These are phyloP conservation scores for Pseudogymnoascus pannorum DNA, from an alignment of 2,329 filamentous ascomycete species.

Conservation along the genomic window DNA sequence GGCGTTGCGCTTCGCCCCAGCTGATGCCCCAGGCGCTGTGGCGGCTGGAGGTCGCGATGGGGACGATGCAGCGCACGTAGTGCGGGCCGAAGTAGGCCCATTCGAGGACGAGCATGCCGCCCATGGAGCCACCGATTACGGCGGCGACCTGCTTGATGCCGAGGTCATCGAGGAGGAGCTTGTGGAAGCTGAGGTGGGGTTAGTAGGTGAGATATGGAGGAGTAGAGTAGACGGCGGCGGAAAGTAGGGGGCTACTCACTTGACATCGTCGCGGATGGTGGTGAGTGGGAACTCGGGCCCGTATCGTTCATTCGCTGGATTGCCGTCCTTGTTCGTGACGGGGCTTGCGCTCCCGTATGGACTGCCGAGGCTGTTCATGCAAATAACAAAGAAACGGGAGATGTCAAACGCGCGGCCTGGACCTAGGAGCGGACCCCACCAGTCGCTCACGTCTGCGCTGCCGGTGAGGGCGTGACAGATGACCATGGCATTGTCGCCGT, in stretches of 20 bases:
- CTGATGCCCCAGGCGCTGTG: constrained; percentile 89
- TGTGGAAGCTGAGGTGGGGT: constrained; percentile 57
- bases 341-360: constrained; percentile 84
- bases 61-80: constrained; percentile 73
- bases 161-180: constrained; percentile 69
- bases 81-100: constrained; percentile 87
- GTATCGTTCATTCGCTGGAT: constrained; percentile 66
- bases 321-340: constrained; percentile 79
- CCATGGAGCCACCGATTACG: constrained; percentile 77
- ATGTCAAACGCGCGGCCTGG: constrained; percentile 74
- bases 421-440: constrained; percentile 80
- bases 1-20: constrained; percentile 81
- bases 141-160: constrained; percentile 72
- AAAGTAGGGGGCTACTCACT: constrained; percentile 47
- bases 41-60: constrained; percentile 75
- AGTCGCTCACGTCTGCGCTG: constrained; percentile 76
- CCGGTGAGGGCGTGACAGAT: constrained; percentile 81
- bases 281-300: constrained; percentile 95
- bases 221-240: neutral
- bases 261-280: constrained; percentile 91
- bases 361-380: constrained; percentile 78
- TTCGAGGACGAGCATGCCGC: constrained; percentile 84
- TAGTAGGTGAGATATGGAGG: constrained; percentile 15
- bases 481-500: constrained; percentile 61
- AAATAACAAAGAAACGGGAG: constrained; percentile 76